Base-by-base conservation (phyloP, 768 basidiomycete species). In the Lactifluus pinguis region DNA sequence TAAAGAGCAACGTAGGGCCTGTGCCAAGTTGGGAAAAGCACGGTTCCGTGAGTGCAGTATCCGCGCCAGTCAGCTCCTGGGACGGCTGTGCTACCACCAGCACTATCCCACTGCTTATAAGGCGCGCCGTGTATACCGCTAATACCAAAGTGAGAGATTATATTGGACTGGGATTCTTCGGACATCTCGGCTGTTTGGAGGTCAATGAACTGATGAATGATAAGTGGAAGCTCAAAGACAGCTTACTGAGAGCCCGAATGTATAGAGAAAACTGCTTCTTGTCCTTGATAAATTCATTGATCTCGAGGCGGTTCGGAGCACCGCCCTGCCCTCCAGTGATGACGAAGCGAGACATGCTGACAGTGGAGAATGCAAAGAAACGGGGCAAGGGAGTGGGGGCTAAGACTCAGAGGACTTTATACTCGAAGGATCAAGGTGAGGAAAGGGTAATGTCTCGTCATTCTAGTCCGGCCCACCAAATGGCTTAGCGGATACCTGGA, bases 1-100 rank as follows among this genome's bases (percentile, higher is more conserved):
- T 50, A 61, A 6, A 57, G 49, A 14, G 44, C 41, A n/a, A 61
- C 49, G 25, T 57, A 52, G 1, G 80, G 79, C 53, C 82, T 69
- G 62, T 83, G 81, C 78, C 79, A 83, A 6, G 78, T 80, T 10
- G 80, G 80, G 72, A 82, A 82, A 7, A 82, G 69, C 8, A 76
- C 71, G 1, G 76, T 76, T 29, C 78, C 79, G 66, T 83, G 82
- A 17, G 75, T 76, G 66, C 81, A 83, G 64, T 83, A 83, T 3
- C 80, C 81, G n/a, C 71, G 71, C 71, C 72, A 76, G 2, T 59
- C 58, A 25, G 25, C 1, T 25, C 25, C 25, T 25, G 25, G 25
- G 66, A 68, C 0, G 75, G 69, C 29, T 68, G 6, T 17, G 55
- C 25, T n/a, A 19, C 66, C 67, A 6, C 72, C 74, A 8, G 73